Percentiles rank a stretch among this genome's conserved stretches.
phyloP scores from a whole-genome alignment of 164 flowering plant genomes.

The Chimonanthus salicifolius region DNA sequence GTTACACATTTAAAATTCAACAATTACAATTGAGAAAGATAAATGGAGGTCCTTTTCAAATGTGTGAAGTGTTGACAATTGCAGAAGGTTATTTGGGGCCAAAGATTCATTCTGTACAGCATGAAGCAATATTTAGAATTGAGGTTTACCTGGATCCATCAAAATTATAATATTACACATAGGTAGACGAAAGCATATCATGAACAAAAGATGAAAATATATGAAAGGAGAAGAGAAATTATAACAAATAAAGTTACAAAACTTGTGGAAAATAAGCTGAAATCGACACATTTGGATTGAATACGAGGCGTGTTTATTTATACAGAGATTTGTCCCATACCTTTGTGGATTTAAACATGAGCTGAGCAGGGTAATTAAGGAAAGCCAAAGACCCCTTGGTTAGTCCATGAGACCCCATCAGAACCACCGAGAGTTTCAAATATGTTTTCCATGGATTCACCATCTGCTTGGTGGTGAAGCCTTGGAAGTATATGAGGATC shows the following conservation, averaged over 20 bases:
- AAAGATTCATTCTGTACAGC: too few relatives aligned
- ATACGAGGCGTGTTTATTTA: background rate
- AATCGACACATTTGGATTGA: background rate
- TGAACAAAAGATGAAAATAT: too few relatives aligned
- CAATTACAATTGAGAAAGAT: background rate
- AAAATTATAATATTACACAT: too few relatives aligned
- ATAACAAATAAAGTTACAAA: too few relatives aligned
- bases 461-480: conserved; percentile 80
- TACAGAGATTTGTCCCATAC: conserved; percentile 23
- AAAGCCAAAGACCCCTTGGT: conserved; percentile 93
- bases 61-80: background rate
- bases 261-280: background rate
- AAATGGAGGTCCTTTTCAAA: background rate
- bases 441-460: conserved; percentile 82
- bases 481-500: conserved; percentile 59
- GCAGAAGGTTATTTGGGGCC: background rate
- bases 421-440: conserved; percentile 74
- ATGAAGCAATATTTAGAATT: too few relatives aligned
- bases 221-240: too few relatives aligned
- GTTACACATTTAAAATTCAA: background rate
- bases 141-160: too few relatives aligned
- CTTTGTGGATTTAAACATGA: conserved; percentile 96
- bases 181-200: too few relatives aligned
- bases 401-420: conserved; percentile 88
- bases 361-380: conserved; percentile 88